Base-by-base conservation (phyloP, 345 rosid genomes). In the Pistacia integerrima region DNA sequence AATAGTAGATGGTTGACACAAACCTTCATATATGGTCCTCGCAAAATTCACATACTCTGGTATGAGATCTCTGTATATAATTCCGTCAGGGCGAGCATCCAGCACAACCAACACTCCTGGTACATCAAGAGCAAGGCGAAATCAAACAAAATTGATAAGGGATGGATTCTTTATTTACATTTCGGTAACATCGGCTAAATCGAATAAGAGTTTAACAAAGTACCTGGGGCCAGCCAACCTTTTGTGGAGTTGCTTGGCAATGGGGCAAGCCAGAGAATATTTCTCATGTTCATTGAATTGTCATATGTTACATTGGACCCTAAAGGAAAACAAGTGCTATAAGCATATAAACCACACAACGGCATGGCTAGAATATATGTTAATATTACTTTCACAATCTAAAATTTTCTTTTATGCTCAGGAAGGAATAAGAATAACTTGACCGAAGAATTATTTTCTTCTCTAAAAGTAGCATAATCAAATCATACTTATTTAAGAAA, bases 211-310 rank as follows among this genome's bases (percentile, higher is more conserved):
- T 48, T 54, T 64, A 55, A 55, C 68, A 76, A 70, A 28, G 65
- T 92, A 93, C 99, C 99, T 75, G 98, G 94, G 18, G 96, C 86
- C 76, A 62, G 55, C 98, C 98, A 95, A 22, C 74, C 85, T 74
- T 83, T 70, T 13, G 77, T 11, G 44, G 87, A 84, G 64, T 74
- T 83, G 85, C 90, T 81, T 0, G 99, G 97, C 81, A 93, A 84
- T 22, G 98, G 99, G 67, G 93, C 98, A 67, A 93, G 90, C 98
- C 98, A 95, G 12, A 93, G 93, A 83, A 95, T 90, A 83, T 95
- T 95, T 68, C 97, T 83, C 84, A 91, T 84, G 82, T 95, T 95
- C 91, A 95, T 91, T 35, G 91, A 83, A 83, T 91, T 89, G 76
- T 88, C 90, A 56, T 88, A 95, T 10, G 74, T 85, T 56, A 93